These are phyloP conservation scores for Hymenochaete sp. DNA, from an alignment of 1,284 basidiomycete genomes.

Conservation along the genomic window DNA sequence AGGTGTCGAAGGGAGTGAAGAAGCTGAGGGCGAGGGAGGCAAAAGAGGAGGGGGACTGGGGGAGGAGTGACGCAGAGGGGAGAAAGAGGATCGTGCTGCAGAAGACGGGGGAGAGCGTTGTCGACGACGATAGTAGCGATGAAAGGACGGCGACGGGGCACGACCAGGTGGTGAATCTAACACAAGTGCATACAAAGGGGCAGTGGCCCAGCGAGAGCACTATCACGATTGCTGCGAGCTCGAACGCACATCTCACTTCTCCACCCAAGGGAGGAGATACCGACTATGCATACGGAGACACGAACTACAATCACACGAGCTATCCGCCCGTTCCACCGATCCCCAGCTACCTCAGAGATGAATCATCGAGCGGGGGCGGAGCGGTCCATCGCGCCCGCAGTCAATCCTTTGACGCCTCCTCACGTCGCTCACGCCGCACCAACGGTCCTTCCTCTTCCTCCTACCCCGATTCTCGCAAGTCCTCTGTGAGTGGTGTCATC, in stretches of 20 bases:
- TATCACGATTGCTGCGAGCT: conserved; percentile 29
- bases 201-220: conserved; percentile 33
- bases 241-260: no score
- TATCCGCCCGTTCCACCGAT: conserved; percentile 42
- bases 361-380: neutral
- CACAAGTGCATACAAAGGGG: conserved; percentile 19
- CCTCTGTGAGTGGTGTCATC: conserved; percentile 66
- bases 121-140: conserved; percentile 22
- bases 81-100: conserved; percentile 52
- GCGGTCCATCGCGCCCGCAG: conserved; percentile 3
- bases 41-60: conserved; percentile 28
- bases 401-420: neutral
- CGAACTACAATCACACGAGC: conserved; percentile 31
- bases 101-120: conserved; percentile 32
- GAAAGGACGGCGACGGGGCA: conserved; percentile 24
- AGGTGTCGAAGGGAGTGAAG: conserved; percentile 77
- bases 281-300: conserved; percentile 50
- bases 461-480: conserved; percentile 34
- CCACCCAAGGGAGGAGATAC: conserved; percentile 54
- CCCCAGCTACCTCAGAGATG: conserved; percentile 22
- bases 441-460: no score
- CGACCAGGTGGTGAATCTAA: conserved; percentile 17
- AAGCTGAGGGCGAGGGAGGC: conserved; percentile 82
- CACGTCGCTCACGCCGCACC: conserved; percentile 1
- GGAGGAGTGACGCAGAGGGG: conserved; percentile 34